Evolutionary conservation across 768 basidiomycete species (phyloP).

Genomic region (Naganishia onofrii): DNA sequence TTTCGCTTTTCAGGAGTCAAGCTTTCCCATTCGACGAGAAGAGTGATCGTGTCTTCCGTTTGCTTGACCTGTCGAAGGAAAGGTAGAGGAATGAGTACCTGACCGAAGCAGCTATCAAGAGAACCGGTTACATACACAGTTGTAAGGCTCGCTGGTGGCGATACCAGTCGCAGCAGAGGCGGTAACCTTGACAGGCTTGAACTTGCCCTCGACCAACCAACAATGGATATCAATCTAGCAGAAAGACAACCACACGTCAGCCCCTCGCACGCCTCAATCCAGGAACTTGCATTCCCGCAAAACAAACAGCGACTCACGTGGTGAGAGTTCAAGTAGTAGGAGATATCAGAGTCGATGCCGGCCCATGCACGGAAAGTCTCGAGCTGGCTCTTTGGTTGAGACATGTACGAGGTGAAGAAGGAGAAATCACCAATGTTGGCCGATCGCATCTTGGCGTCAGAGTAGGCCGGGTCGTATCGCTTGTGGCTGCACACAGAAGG

Average conservation of each 20-base stretch:
- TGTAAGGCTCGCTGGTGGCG: slow-evolving; percentile 82
- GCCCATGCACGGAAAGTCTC: slow-evolving; percentile 96
- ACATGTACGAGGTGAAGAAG: slow-evolving; percentile 97
- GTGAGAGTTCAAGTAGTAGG: slow-evolving; percentile 92
- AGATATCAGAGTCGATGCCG: slow-evolving; percentile 89
- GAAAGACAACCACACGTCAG: slow-evolving; percentile 2
- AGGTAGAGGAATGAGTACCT: slow-evolving; percentile 2
- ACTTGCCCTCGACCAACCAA: slow-evolving; percentile 55
- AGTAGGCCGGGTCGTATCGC: slow-evolving; percentile 77
- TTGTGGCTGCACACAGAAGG: slow-evolving; percentile 42
- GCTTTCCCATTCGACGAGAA: slow-evolving; percentile 91
- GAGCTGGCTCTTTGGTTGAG: slow-evolving; percentile 89
- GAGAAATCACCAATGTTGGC: slow-evolving; percentile 81
- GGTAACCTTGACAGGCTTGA: slow-evolving; percentile 62
- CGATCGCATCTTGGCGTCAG: slow-evolving; percentile 78
- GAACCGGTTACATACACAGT: slow-evolving; percentile 59
- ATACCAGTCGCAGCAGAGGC: slow-evolving; percentile 89
- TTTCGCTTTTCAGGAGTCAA: slow-evolving; percentile 67
- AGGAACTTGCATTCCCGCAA: no score
- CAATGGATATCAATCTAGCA: slow-evolving; percentile 62
- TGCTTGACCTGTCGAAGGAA: slow-evolving; percentile 53
- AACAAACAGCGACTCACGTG: slow-evolving; percentile 70
- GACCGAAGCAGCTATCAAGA: neutral
- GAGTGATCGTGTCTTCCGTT: slow-evolving; percentile 93
- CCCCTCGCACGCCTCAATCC: no score